Conservation (phyloP, 441 rosid species). For the Daphne laureola region DNA sequence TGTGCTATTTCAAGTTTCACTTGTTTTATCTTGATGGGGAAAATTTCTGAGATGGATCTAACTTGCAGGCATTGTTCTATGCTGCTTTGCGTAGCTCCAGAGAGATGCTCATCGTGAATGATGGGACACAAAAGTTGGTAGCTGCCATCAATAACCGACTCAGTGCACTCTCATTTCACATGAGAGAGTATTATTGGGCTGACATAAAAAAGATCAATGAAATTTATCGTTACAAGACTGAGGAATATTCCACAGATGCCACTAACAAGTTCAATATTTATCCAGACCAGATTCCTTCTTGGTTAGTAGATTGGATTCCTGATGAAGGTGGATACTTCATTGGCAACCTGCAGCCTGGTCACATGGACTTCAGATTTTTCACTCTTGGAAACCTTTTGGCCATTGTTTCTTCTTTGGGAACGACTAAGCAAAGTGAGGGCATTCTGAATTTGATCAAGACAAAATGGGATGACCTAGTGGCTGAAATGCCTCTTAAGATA, state of each 20-base stretch:
- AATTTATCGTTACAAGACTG: constrained; percentile 94
- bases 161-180: constrained; percentile 82
- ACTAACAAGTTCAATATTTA: constrained; percentile 89
- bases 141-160: constrained; percentile 80
- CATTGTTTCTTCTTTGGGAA: constrained; percentile 67
- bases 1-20: background rate
- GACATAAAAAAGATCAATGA: constrained; percentile 79
- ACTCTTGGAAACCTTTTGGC: constrained; percentile 92
- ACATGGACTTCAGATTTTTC: constrained; percentile 94
- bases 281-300: constrained; percentile 92
- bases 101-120: constrained; percentile 80
- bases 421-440: constrained; percentile 55
- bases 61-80: constrained; percentile 72
- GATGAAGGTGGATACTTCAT: constrained; percentile 82
- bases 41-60: background rate
- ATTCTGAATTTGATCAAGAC: constrained; percentile 61
- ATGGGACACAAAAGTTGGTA: constrained; percentile 66
- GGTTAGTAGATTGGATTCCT: constrained; percentile 96
- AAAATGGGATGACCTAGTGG: constrained; percentile 88
- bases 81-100: constrained; percentile 78
- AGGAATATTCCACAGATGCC: constrained; percentile 85
- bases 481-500: constrained; percentile 86
- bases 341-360: constrained; percentile 89
- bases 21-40: background rate
- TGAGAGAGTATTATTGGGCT: constrained; percentile 89